Conservation (phyloP, 1,284 basidiomycete genomes). For the Malassezia yamatoensis region DNA sequence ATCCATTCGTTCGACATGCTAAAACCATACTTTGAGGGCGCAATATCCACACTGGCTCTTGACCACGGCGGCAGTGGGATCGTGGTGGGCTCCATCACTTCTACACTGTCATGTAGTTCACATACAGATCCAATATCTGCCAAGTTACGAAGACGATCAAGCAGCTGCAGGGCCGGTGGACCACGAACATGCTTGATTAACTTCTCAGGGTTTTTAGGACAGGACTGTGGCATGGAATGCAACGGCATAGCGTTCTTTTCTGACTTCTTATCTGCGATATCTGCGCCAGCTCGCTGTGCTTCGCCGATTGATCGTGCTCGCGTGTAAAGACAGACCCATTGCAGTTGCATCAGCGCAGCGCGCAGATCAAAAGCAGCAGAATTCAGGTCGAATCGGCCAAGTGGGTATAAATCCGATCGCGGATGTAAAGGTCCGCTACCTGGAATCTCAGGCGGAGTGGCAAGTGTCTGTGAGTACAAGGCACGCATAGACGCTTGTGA, state of each 20-base stretch:
- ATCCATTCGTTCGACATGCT: background rate
- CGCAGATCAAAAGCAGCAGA: slow-evolving; percentile 10
- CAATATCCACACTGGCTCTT: background rate
- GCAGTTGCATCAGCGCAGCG: slow-evolving; percentile 13
- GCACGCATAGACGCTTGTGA: slow-evolving; percentile 45
- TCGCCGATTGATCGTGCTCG: background rate
- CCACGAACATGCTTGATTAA: background rate
- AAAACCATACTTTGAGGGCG: no score
- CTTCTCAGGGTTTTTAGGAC: no score
- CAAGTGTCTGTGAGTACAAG: slow-evolving; percentile 1
- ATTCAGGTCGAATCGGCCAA: background rate
- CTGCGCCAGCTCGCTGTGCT: no score
- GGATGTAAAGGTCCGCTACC: slow-evolving; percentile 8
- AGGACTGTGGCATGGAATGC: no score
- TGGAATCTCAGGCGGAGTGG: background rate
- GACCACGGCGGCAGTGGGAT: slow-evolving; percentile 4
- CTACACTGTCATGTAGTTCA: background rate
- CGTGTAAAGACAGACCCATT: slow-evolving; percentile 13
- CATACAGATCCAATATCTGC: background rate
- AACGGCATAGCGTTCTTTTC: no score
- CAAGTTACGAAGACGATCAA: background rate
- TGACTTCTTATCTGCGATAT: no score
- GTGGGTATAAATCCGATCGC: background rate
- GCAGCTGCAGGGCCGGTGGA: slow-evolving; percentile 1
- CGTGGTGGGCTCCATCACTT: background rate